Conservation (phyloP, 805 yeast species). For the Candida broadrunensis region DNA sequence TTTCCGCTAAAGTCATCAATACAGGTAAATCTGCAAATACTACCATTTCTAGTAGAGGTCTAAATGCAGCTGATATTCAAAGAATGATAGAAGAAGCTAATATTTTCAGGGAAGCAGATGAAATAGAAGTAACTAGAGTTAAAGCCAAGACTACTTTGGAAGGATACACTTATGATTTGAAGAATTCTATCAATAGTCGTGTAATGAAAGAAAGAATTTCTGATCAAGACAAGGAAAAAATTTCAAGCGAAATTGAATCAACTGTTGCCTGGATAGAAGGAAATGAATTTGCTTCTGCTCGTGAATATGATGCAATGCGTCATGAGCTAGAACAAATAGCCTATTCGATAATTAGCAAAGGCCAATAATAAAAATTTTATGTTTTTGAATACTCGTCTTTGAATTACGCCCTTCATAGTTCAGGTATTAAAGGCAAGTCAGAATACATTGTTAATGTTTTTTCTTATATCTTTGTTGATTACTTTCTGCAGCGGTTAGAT, state of each 20-base stretch:
- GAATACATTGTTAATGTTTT: too few species aligned
- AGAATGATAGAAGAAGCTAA: constrained; percentile 98
- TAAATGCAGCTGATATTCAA: constrained; percentile 90
- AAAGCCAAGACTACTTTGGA: constrained; percentile 31
- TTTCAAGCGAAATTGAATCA: too few species aligned
- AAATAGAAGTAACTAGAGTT: constrained; percentile 74
- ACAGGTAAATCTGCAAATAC: constrained; percentile 90
- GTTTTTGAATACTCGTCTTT: too few species aligned
- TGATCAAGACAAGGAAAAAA: not conserved
- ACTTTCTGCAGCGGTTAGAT: too few species aligned
- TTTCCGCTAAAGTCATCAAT: constrained; percentile 86
- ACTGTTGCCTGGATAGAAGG: constrained; percentile 15
- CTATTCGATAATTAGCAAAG: too few species aligned
- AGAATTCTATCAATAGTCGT: constrained; percentile 5
- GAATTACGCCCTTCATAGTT: too few species aligned
- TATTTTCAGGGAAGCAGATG: constrained; percentile 89
- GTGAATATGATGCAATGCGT: constrained; percentile 34
- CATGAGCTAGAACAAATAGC: constrained; percentile 36
- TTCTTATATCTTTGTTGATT: too few species aligned
- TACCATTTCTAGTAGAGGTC: constrained; percentile 88
- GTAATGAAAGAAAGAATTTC: too few species aligned
- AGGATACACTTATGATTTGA: constrained; percentile 34
- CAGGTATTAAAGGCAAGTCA: too few species aligned
- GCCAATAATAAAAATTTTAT: too few species aligned
- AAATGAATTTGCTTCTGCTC: constrained; percentile 33